A percentile compares a stretch with the other conserved stretches of the same genome.
phyloP scores from a whole-genome alignment of 2,329 filamentous ascomycete genomes.

The Sarocladiaceae sp. region DNA sequence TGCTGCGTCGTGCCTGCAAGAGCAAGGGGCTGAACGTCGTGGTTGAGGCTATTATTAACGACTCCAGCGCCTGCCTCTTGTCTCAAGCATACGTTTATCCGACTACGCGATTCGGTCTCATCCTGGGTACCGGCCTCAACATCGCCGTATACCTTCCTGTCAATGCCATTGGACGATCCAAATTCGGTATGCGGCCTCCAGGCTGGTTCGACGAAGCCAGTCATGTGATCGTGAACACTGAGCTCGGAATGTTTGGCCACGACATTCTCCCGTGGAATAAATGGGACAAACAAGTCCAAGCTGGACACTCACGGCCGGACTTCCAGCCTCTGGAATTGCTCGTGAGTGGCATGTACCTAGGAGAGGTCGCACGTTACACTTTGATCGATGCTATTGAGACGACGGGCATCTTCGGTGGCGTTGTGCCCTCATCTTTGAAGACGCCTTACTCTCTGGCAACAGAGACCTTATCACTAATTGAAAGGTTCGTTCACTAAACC shows the following conservation, averaged over 20 bases:
- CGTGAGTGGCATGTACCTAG: slow-evolving; percentile 62
- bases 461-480: slow-evolving; percentile 54
- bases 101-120: slow-evolving; percentile 58
- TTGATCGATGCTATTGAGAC: slow-evolving; percentile 55
- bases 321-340: slow-evolving; percentile 61
- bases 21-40: slow-evolving; percentile 48
- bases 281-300: slow-evolving; percentile 55
- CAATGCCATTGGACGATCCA: slow-evolving; percentile 46
- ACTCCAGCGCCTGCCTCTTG: slow-evolving; percentile 62
- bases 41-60: slow-evolving; percentile 61
- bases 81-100: slow-evolving; percentile 56
- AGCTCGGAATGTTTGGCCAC: slow-evolving; percentile 62
- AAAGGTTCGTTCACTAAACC: slow-evolving; percentile 41
- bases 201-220: slow-evolving; percentile 54
- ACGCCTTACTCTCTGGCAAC: slow-evolving; percentile 56
- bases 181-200: slow-evolving; percentile 52
- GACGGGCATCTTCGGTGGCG: slow-evolving; percentile 51
- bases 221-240: slow-evolving; percentile 64
- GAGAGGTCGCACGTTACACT: slow-evolving; percentile 57
- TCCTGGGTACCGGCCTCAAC: slow-evolving; percentile 65
- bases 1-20: slow-evolving; percentile 52
- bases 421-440: slow-evolving; percentile 49
- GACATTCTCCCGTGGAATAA: slow-evolving; percentile 54
- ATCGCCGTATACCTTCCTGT: slow-evolving; percentile 61
- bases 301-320: slow-evolving; percentile 48